Conservation (phyloP, 352 stramenopile genomes). For the Blastocystis sp. region DNA sequence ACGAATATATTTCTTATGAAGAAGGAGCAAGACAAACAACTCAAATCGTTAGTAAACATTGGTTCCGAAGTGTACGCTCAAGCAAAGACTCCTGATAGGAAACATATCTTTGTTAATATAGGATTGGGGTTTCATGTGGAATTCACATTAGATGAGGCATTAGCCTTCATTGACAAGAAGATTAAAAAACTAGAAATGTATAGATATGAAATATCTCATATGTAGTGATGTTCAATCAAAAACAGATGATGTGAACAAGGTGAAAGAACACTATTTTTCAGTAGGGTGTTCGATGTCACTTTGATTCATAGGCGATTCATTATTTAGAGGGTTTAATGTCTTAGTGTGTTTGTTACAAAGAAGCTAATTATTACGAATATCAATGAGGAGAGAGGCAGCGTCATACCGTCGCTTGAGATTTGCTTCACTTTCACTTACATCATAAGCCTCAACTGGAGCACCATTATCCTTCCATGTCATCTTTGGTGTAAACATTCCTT, state of each 20-base stretch:
- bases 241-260: constrained; percentile 33
- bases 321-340: neutral
- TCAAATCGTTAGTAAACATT: constrained; percentile 47
- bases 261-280: constrained; percentile 40
- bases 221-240: constrained; percentile 35
- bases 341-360: constrained; percentile 41
- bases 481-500: neutral
- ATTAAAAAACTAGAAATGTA: constrained; percentile 3
- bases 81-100: constrained; percentile 19
- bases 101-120: constrained; percentile 58
- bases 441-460: neutral
- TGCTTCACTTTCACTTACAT: too few relatives aligned
- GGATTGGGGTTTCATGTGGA: constrained; percentile 51
- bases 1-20: constrained; percentile 58
- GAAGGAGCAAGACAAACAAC: neutral
- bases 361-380: too few relatives aligned
- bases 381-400: neutral
- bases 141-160: constrained; percentile 52
- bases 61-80: constrained; percentile 51
- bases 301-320: neutral
- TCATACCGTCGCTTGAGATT: neutral
- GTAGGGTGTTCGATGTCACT: neutral
- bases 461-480: neutral
- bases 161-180: constrained; percentile 37
- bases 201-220: neutral